Evolutionary conservation across 2,329 filamentous ascomycete genomes (phyloP).

Genomic region (Fusarium siculi): DNA sequence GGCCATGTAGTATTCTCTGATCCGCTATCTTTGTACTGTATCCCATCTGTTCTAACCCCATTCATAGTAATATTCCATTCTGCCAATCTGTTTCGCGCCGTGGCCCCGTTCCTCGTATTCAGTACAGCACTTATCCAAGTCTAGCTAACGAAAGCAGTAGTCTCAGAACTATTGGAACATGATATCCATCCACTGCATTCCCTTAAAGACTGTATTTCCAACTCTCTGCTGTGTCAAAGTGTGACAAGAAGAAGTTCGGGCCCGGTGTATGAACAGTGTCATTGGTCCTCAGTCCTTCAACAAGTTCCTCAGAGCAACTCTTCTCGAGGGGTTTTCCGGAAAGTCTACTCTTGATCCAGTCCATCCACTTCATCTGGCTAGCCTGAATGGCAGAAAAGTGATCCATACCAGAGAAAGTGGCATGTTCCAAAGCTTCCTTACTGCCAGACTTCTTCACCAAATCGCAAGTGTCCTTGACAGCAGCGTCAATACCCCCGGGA

Average conservation of each 20-base stretch:
- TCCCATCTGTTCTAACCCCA: not conserved
- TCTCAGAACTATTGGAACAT: not conserved
- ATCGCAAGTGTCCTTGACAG: slow-evolving; percentile 2
- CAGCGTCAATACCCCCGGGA: not conserved
- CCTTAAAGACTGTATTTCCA: slow-evolving; percentile 14
- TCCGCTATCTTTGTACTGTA: not conserved
- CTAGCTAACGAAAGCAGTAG: not conserved
- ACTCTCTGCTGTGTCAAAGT: not conserved
- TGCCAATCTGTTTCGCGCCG: not conserved
- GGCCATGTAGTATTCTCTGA: slow-evolving; percentile 35
- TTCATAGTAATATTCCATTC: not conserved
- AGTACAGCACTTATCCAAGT: not conserved
- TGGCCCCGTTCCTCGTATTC: not conserved
- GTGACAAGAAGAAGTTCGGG: slow-evolving; percentile 22
- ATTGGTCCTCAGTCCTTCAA: slow-evolving; percentile 2
- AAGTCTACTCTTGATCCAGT: slow-evolving; percentile 29
- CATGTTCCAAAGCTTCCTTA: not conserved
- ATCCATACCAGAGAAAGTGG: slow-evolving; percentile 6
- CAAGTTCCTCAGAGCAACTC: not conserved
- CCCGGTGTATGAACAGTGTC: not conserved
- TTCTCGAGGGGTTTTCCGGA: not conserved
- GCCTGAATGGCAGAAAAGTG: slow-evolving; percentile 30
- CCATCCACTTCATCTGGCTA: slow-evolving; percentile 25
- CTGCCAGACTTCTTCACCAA: not conserved
- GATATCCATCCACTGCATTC: not conserved